Conservation (phyloP, 2,329 filamentous ascomycete species). For the Pseudomassariella vexata region DNA sequence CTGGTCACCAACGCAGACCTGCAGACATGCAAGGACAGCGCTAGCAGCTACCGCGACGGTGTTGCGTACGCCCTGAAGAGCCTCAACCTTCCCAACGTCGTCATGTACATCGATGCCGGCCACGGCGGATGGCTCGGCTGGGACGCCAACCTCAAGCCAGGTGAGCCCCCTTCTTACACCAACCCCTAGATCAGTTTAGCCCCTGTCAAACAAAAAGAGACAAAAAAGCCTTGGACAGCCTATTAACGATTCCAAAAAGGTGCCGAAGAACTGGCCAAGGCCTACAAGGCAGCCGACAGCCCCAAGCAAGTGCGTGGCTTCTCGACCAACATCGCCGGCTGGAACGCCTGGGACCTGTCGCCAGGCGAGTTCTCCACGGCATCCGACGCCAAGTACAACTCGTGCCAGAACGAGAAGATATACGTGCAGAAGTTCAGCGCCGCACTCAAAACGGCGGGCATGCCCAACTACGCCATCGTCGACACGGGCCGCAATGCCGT, state of each 20-base stretch:
- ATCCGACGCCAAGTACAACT: conserved; percentile 32
- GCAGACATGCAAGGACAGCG: conserved; percentile 41
- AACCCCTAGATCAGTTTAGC: too few species aligned
- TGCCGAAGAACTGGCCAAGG: conserved; percentile 41
- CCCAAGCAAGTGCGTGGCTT: conserved; percentile 44
- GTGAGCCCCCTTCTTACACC: too few species aligned
- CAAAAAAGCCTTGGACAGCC: too few species aligned
- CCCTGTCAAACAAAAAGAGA: too few species aligned
- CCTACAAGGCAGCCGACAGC: conserved; percentile 45
- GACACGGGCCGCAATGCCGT: conserved; percentile 20
- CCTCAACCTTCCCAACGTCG: conserved; percentile 49
- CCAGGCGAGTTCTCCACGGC: conserved; percentile 25
- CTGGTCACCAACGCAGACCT: conserved; percentile 51
- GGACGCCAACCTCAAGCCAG: conserved; percentile 46
- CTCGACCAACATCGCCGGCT: conserved; percentile 50
- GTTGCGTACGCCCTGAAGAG: conserved; percentile 41
- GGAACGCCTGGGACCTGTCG: conserved; percentile 40
- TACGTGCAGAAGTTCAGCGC: conserved; percentile 60
- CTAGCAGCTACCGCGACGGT: conserved; percentile 43
- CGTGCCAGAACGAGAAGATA: conserved; percentile 44
- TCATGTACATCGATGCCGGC: conserved; percentile 55
- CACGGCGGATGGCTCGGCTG: conserved; percentile 57
- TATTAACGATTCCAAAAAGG: too few species aligned
- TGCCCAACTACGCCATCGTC: conserved; percentile 22
- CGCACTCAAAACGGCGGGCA: conserved; percentile 44